Conservation (phyloP, 176 grass and related monocot genomes). For the Elaeis guineensis region DNA sequence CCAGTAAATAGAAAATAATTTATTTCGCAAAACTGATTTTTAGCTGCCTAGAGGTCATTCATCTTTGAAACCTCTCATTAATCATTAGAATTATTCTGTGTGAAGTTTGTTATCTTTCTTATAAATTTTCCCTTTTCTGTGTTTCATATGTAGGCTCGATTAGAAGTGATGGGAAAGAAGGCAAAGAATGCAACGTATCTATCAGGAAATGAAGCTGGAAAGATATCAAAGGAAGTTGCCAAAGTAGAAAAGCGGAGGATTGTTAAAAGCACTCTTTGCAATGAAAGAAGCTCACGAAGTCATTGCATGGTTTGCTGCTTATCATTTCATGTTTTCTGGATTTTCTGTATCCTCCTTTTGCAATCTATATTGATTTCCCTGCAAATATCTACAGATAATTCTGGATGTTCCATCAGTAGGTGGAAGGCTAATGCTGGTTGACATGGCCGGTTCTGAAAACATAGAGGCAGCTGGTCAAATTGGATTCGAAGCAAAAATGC, state of each 20-base stretch:
- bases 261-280: conserved; percentile 84
- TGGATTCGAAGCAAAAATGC: conserved; percentile 94
- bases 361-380: not conserved
- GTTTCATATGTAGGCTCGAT: conserved; percentile 33
- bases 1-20: too few relatives aligned
- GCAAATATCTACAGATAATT: conserved; percentile 47
- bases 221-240: conserved; percentile 71
- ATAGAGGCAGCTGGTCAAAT: conserved; percentile 89
- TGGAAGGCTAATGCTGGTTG: conserved; percentile 86
- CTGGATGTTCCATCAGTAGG: conserved; percentile 90
- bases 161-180: conserved; percentile 88
- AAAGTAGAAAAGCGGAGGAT: conserved; percentile 76
- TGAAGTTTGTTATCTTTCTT: conserved; percentile 7
- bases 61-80: too few relatives aligned
- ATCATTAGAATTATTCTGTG: not conserved
- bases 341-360: too few relatives aligned
- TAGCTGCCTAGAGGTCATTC: too few relatives aligned
- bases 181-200: conserved; percentile 86
- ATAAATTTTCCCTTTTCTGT: conserved; percentile 8
- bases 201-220: conserved; percentile 74
- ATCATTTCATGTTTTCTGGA: too few relatives aligned
- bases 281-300: conserved; percentile 81
- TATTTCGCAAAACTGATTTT: too few relatives aligned
- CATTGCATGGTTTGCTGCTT: conserved; percentile 73
- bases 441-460: conserved; percentile 97